These are phyloP conservation scores for Hebeloma cylindrosporum DNA, from an alignment of 768 basidiomycete genomes.

Conservation along the genomic window DNA sequence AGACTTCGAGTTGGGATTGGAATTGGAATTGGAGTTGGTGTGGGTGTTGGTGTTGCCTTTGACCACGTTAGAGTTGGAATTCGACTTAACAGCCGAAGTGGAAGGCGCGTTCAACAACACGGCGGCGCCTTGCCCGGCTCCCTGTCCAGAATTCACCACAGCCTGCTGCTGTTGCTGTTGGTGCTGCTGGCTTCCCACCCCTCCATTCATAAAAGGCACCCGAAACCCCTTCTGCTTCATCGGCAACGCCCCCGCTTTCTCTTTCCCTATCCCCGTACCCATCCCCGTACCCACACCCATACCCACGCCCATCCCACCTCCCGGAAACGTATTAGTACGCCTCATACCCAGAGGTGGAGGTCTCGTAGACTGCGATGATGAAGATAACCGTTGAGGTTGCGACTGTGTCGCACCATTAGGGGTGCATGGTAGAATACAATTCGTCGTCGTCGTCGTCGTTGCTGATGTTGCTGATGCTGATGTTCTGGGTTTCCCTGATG, in stretches of 20 bases:
- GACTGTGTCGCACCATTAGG: background rate
- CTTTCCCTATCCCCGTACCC: too few relatives aligned
- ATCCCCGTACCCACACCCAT: too few relatives aligned
- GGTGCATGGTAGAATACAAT: background rate
- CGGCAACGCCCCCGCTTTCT: slow-evolving; percentile 22
- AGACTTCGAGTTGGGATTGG: too few relatives aligned
- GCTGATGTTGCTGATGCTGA: too few relatives aligned
- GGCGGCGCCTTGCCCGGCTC: background rate
- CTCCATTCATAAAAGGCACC: too few relatives aligned
- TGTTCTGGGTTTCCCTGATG: too few relatives aligned
- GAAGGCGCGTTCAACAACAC: background rate
- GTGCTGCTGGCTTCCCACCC: background rate
- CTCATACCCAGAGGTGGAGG: slow-evolving; percentile 41
- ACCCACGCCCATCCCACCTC: slow-evolving; percentile 4
- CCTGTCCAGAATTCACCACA: background rate
- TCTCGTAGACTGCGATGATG: slow-evolving; percentile 21
- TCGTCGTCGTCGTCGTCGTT: too few relatives aligned
- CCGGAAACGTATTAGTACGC: slow-evolving; percentile 28
- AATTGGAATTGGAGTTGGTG: too few relatives aligned
- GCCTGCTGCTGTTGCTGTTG: background rate
- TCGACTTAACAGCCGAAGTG: background rate
- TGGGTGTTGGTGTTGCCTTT: background rate
- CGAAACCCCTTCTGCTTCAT: slow-evolving; percentile 36
- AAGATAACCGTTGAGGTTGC: slow-evolving; percentile 1
- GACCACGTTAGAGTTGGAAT: background rate